Evolutionary conservation across 305 asterid genomes (phyloP).

Genomic region (Solanum aculeatissimum): DNA sequence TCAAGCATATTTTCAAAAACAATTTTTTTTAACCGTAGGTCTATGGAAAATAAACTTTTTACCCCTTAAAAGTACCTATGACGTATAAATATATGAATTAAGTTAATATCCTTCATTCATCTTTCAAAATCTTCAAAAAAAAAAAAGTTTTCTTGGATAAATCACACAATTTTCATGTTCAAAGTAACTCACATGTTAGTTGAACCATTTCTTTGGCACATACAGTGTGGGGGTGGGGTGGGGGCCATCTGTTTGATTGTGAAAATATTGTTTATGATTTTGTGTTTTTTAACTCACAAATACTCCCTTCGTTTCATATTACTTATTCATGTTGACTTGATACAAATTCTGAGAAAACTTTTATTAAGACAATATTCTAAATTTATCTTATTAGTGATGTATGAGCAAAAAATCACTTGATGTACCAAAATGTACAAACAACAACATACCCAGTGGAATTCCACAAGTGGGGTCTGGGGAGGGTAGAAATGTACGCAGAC

Average conservation of each 20-base stretch:
- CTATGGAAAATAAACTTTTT: rapidly evolving
- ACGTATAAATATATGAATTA: not conserved
- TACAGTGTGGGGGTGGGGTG: not conserved
- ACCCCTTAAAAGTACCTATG: not conserved
- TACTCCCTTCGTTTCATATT: no score
- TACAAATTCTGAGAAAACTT: no score
- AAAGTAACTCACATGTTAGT: not conserved
- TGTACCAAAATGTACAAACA: no score
- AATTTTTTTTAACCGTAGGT: not conserved
- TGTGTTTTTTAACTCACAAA: not conserved
- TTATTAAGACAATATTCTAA: no score
- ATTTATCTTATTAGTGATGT: no score
- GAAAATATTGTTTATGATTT: not conserved
- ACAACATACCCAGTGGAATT: no score
- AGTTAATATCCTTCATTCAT: not conserved
- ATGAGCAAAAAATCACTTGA: no score
- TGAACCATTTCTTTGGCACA: not conserved
- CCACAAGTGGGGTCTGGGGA: no score
- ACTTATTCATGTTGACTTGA: no score
- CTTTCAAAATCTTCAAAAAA: not conserved
- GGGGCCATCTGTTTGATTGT: not conserved
- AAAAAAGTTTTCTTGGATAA: not conserved
- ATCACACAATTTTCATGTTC: not conserved
- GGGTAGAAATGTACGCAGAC: no score
- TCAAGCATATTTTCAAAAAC: not conserved